Conservation (phyloP, 257 asterid genomes). For the Gentiana macrophylla region DNA sequence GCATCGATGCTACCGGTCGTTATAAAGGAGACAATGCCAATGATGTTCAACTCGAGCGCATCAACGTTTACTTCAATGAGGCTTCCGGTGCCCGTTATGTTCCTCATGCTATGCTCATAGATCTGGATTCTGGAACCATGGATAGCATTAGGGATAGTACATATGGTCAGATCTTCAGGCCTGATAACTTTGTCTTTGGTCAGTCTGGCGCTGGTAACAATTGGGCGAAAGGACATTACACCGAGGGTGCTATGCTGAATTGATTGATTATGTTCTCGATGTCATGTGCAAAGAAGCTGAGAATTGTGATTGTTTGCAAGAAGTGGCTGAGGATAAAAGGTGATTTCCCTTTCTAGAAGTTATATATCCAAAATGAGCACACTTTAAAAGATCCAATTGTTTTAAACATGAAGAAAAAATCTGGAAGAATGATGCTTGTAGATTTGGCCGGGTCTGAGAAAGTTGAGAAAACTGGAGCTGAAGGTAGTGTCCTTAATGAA, state of each 20-base stretch:
- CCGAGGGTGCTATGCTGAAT: conserved; percentile 90
- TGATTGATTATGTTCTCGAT: conserved; percentile 78
- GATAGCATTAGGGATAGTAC: conserved; percentile 89
- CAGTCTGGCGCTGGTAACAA: conserved; percentile 89
- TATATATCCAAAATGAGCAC: no score
- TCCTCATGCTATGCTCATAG: conserved; percentile 87
- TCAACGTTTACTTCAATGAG: conserved; percentile 83
- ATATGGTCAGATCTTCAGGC: conserved; percentile 77
- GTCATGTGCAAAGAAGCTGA: conserved; percentile 87
- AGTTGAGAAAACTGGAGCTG: conserved; percentile 85
- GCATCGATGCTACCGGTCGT: conserved; percentile 61
- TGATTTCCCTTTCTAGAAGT: no score
- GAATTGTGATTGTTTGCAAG: conserved; percentile 91
- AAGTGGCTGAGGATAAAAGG: no score
- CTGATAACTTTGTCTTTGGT: conserved; percentile 81
- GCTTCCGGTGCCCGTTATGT: conserved; percentile 86
- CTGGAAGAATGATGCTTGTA: conserved; percentile 67
- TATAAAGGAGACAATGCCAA: conserved; percentile 42
- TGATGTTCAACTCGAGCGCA: conserved; percentile 60
- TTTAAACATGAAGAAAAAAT: conserved; percentile 26
- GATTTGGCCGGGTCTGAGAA: conserved; percentile 95
- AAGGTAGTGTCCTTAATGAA: conserved; percentile 82
- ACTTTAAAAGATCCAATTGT: conserved; percentile 7
- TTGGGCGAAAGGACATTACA: conserved; percentile 88
- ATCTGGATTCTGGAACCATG: conserved; percentile 94